Conservation (phyloP, 345 rosid genomes). For the Lepidium sativum region DNA sequence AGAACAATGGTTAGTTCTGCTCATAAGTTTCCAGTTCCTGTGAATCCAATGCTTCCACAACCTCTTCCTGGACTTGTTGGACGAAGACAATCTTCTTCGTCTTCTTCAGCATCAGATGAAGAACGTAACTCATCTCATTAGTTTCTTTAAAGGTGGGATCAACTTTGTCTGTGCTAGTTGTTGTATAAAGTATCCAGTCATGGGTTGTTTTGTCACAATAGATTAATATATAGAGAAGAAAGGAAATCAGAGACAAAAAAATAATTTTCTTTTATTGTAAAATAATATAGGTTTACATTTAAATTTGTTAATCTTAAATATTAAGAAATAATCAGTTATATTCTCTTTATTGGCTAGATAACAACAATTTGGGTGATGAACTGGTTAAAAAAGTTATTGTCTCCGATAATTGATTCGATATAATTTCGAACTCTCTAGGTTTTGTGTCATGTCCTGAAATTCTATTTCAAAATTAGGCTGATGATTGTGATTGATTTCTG, state of each 20-base stretch:
- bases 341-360: no score
- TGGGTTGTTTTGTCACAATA: conserved; percentile 21
- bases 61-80: conserved; percentile 37
- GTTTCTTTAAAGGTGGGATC: conserved; percentile 16
- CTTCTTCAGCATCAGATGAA: conserved; percentile 30
- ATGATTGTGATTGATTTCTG: no score
- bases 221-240: conserved; percentile 4
- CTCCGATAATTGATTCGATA: no score
- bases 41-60: conserved; percentile 65
- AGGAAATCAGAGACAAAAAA: conserved; percentile 3
- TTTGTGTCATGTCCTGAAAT: no score
- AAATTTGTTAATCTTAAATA: background rate
- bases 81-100: conserved; percentile 25
- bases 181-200: conserved; percentile 25
- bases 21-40: conserved; percentile 70
- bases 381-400: no score
- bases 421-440: no score
- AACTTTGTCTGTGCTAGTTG: conserved; percentile 18
- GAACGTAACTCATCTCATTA: conserved; percentile 52
- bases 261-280: conserved; percentile 14
- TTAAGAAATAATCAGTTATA: no score
- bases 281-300: conserved; percentile 22
- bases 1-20: conserved; percentile 78
- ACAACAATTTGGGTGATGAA: no score
- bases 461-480: no score